Evolutionary conservation across 495 filamentous ascomycete species (phyloP), one percentile per base, ranked within the genome.

Genomic region (Bacidia rubella): DNA sequence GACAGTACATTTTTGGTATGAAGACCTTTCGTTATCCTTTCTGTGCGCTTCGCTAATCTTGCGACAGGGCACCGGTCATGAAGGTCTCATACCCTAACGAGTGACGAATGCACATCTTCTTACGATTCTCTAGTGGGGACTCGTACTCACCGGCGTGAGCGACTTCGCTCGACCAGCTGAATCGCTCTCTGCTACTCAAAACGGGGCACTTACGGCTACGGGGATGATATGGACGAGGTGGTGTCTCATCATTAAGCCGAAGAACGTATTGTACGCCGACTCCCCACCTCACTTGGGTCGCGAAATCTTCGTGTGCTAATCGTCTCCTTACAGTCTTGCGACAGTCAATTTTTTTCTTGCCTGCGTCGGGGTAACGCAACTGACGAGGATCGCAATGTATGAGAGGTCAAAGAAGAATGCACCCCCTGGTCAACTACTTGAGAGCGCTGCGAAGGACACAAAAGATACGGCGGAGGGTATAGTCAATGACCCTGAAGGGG

Each of bases 331-430:
- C 46, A 92, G 86, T 49, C 79, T 98, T 55, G 92, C 92, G 47
- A 79, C 90, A 17, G 92, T 98, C 59, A 98, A 97, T 79, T 96
- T 96, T 81, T 94, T 96, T 80, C 83, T 98, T 57, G 87, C 82
- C 54, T 72, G 80, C 49, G 90, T 95, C 54, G 92, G 93, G 57
- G 67, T 82, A 46, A 77, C 85, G 51, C 92, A 98, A 73, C 73
- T 88, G 51, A 68, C 69, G 53, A 81, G 92, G 57, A 95, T 97
- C 61, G 56, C 74, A 57, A 48, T 79, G 63, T 93, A 80, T 65
- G 76, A 81, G 58, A 63, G 68, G 57, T 75, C 70, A 55, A 64
- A 80, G 54, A 82, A 83, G 73, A 74, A 60, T 35, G 66, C 63
- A 12, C 71, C 59, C 56, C 52, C 46, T 27, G 55, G 52, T 2